A percentile compares a stretch with the other conserved stretches of the same genome.
Evolutionary conservation across 768 basidiomycete genomes (phyloP).

Genomic region (Boletus huronensis): DNA sequence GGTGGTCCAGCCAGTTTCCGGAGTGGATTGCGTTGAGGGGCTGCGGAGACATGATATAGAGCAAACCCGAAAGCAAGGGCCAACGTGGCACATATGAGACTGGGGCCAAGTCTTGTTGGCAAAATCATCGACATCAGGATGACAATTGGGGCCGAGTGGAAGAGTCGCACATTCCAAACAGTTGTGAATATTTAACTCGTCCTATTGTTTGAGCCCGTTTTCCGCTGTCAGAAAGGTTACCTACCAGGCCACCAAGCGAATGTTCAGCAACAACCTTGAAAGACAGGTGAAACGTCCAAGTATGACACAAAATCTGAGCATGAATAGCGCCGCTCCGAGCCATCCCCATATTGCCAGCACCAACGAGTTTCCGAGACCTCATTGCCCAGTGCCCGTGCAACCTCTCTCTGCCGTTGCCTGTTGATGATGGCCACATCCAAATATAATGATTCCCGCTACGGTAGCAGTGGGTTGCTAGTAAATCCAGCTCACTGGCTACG

Average conservation of each 20-base stretch:
- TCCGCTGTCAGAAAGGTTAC: neutral
- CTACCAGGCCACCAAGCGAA: neutral
- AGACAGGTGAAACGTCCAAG: neutral
- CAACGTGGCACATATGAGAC: conserved; percentile 7
- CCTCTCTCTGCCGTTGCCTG: too few species aligned
- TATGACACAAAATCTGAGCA: neutral
- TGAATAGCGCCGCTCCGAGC: neutral
- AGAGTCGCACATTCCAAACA: neutral
- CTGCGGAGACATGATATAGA: conserved; percentile 28
- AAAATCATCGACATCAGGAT: neutral
- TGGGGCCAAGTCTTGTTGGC: neutral
- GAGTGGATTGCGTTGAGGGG: conserved; percentile 41
- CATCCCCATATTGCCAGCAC: too few species aligned
- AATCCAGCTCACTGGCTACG: too few species aligned
- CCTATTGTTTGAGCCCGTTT: neutral
- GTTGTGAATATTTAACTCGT: neutral
- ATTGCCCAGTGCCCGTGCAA: too few species aligned
- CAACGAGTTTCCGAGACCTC: too few species aligned
- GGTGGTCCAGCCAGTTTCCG: conserved; percentile 61
- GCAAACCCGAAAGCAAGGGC: conserved; percentile 17
- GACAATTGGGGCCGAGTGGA: neutral
- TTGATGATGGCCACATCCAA: neutral
- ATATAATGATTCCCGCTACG: too few species aligned
- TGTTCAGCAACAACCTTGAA: neutral
- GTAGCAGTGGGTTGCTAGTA: too few species aligned